Evolutionary conservation across 2,329 filamentous ascomycete genomes (phyloP).

Genomic region (Claviceps sp.): DNA sequence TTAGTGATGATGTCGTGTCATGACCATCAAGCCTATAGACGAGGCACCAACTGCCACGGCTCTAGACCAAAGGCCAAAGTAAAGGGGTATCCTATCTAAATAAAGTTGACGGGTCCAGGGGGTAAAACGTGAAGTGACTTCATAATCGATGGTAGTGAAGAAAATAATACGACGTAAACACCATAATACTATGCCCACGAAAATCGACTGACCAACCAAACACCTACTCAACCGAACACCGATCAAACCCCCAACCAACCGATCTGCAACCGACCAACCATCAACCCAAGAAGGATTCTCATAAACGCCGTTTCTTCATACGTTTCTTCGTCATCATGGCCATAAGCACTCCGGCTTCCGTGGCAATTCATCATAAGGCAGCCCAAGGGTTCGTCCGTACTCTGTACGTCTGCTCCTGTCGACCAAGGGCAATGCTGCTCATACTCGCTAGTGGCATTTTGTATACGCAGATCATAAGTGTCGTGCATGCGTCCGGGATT

Average conservation of each 20-base stretch:
- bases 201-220: not conserved
- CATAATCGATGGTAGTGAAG: slow-evolving; percentile 5
- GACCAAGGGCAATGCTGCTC: slow-evolving; percentile 1
- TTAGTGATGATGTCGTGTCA: not conserved
- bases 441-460: slow-evolving; percentile 1
- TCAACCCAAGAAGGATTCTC: not conserved
- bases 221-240: not conserved
- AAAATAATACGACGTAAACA: not conserved
- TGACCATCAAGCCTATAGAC: not conserved
- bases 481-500: not conserved
- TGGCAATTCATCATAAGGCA: slow-evolving; percentile 2
- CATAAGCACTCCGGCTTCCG: slow-evolving; percentile 6
- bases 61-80: slow-evolving; percentile 1
- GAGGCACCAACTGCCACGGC: slow-evolving; percentile 1
- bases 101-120: slow-evolving; percentile 6
- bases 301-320: slow-evolving; percentile 9
- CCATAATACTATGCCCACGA: not conserved
- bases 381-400: not conserved
- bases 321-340: slow-evolving; percentile 11
- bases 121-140: slow-evolving; percentile 9
- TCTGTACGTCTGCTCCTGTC: not conserved
- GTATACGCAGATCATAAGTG: not conserved
- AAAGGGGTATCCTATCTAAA: slow-evolving; percentile 29
- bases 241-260: not conserved
- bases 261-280: not conserved